phyloP scores from a whole-genome alignment of 164 flowering plant genomes.

The Malania oleifera region DNA sequence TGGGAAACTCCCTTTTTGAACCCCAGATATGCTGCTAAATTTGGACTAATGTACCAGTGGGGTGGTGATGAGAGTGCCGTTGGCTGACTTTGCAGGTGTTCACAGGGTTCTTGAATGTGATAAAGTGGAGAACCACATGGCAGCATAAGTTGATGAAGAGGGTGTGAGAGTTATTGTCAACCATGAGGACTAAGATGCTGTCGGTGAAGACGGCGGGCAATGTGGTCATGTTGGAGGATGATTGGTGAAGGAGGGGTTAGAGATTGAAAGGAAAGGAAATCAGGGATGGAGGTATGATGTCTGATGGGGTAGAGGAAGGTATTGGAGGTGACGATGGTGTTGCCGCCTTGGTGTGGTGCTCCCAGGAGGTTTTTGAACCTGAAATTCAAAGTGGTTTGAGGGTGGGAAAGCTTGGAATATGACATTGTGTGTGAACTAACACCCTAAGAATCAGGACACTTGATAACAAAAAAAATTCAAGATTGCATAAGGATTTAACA shows the following conservation, averaged over 20 bases:
- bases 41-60: slow-evolving; percentile 65
- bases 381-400: slow-evolving; percentile 75
- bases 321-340: slow-evolving; percentile 49
- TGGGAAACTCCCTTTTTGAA: slow-evolving; percentile 72
- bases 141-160: slow-evolving; percentile 71
- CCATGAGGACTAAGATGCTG: slow-evolving; percentile 59
- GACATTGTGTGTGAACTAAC: no score
- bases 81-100: slow-evolving; percentile 56
- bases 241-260: slow-evolving; percentile 65
- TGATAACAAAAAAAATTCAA: no score
- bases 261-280: slow-evolving; percentile 66
- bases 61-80: slow-evolving; percentile 65
- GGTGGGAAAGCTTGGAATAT: background rate
- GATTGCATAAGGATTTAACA: no score
- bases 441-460: no score
- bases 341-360: slow-evolving; percentile 95
- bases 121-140: slow-evolving; percentile 70
- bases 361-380: slow-evolving; percentile 88
- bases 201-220: slow-evolving; percentile 85
- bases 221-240: slow-evolving; percentile 59
- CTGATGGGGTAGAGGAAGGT: slow-evolving; percentile 74
- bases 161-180: slow-evolving; percentile 68
- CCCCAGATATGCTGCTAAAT: slow-evolving; percentile 87
- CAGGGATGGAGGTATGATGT: slow-evolving; percentile 79
- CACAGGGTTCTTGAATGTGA: slow-evolving; percentile 70